Conservation (phyloP, 2,329 filamentous ascomycete species). For the Xylaria sp. region DNA sequence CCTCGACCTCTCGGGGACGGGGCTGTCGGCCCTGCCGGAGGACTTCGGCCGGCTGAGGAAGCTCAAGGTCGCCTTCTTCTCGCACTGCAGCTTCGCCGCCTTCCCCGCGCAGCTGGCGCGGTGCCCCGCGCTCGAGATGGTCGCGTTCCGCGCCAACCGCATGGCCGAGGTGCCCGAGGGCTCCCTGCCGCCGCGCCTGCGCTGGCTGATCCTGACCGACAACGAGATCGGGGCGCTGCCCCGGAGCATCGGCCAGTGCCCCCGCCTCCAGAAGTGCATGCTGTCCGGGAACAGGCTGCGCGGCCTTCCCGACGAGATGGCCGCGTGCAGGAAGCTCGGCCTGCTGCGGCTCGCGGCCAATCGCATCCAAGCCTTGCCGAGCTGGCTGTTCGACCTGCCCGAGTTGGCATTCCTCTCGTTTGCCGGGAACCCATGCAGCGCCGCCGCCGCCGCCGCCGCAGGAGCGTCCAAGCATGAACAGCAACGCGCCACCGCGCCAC, state of each 20-base stretch:
- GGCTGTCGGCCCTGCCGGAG: conserved; percentile 44
- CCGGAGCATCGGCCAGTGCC: conserved; percentile 45
- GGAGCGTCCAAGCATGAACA: conserved; percentile 19
- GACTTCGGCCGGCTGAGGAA: conserved; percentile 44
- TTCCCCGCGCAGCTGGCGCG: conserved; percentile 47
- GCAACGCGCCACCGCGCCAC: conserved; percentile 11
- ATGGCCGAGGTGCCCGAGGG: conserved; percentile 47
- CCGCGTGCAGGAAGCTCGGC: conserved; percentile 46
- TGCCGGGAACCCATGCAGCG: conserved; percentile 49
- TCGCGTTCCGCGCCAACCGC: conserved; percentile 50
- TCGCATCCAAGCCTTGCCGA: conserved; percentile 41
- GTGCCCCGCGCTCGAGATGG: conserved; percentile 51
- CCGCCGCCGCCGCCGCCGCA: no score
- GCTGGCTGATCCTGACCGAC: conserved; percentile 53
- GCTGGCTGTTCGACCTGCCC: conserved; percentile 49
- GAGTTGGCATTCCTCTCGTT: conserved; percentile 51
- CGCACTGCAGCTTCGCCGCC: conserved; percentile 46
- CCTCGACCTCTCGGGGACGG: conserved; percentile 52
- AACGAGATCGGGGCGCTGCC: conserved; percentile 46
- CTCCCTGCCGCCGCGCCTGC: conserved; percentile 45
- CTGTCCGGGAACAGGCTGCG: conserved; percentile 49
- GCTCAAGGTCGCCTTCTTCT: conserved; percentile 51
- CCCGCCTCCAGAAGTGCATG: conserved; percentile 51
- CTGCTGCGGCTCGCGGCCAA: conserved; percentile 50
- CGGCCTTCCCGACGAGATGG: conserved; percentile 46